phyloP scores from a whole-genome alignment of 2,329 filamentous ascomycete species.

The Clonostachys rhizophaga region DNA sequence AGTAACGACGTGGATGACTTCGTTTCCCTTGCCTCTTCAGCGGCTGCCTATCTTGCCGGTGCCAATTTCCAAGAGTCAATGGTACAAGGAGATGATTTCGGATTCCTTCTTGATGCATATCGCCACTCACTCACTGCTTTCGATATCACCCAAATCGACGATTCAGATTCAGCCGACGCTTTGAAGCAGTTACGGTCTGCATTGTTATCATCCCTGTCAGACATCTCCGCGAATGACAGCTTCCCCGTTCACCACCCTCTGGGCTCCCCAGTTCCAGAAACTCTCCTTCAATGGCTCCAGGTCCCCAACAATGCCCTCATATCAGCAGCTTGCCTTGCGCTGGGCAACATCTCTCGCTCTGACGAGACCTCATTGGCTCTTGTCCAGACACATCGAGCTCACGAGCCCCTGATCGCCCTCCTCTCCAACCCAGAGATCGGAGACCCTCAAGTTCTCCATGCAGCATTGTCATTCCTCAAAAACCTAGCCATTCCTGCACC shows the following conservation, averaged over 20 bases:
- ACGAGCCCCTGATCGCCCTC: conserved; percentile 37
- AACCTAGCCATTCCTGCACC: conserved; percentile 54
- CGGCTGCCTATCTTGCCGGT: conserved; percentile 51
- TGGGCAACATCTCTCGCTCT: conserved; percentile 58
- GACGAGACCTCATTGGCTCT: conserved; percentile 48
- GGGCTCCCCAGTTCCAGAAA: conserved; percentile 31
- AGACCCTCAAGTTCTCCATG: conserved; percentile 50
- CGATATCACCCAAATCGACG: conserved; percentile 29
- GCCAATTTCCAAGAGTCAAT: conserved; percentile 44
- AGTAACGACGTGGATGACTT: conserved; percentile 50
- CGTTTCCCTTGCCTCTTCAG: conserved; percentile 42
- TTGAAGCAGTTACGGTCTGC: conserved; percentile 42
- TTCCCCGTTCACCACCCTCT: conserved; percentile 38
- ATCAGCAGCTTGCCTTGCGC: conserved; percentile 52
- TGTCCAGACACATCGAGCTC: conserved; percentile 33
- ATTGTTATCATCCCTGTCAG: conserved; percentile 46
- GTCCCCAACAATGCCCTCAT: conserved; percentile 36
- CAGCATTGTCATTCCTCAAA: conserved; percentile 56
- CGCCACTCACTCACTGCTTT: conserved; percentile 40
- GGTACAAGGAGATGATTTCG: conserved; percentile 26
- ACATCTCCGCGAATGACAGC: conserved; percentile 43
- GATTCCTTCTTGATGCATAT: conserved; percentile 41
- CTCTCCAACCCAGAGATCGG: conserved; percentile 32
- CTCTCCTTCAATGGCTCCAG: conserved; percentile 42
- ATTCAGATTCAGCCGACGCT: conserved; percentile 35